Evolutionary conservation across 1,284 basidiomycete species (phyloP), one percentile per base, ranked within the genome.

Genomic region (Butyriboletus appendiculatus): DNA sequence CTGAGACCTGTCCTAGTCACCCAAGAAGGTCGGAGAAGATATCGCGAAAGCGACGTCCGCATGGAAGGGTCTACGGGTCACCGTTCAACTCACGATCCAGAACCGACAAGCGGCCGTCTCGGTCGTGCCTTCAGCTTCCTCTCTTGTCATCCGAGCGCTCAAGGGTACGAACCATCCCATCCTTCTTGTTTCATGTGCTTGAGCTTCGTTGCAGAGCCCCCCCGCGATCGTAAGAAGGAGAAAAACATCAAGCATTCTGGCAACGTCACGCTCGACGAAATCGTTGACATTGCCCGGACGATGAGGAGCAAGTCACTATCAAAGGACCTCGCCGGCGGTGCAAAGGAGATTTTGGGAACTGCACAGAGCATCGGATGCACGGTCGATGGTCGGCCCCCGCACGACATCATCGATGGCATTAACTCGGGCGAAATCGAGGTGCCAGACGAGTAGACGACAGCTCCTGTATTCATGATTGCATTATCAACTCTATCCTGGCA

Each of bases 21-120:
- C 97, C 73, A 99, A 99, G 85, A 99, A 99, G 84, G 96, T 99
- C 79, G 97, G 97, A 81, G 97, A 99, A 92, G 97, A 99, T 81
- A 99, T 99, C 73, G 97, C 97, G 72, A 99, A 99, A 80, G 96
- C 97, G 59, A 98, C 97, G 60, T 86, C 89, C 57, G 90, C 90
- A 76, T 99, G 97, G 97, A 99, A 99, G 81, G 97, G 97, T 82
- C 94, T 99, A 71, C 93, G 96, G 59, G 97, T 99, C 59, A 99
- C 97, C 64, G 94, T 98, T 64, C 95, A 99, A 77, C 87, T 99
- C 59, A 99, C 96, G 57, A 98, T 99, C 75, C 97, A 99, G 85
- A 99, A 99, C 81, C 95, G 96, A 81, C 97, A 99, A 87, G 96
- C 96, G 53, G 80, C 90, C 66, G 96, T 98, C 71, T 85, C 95